Evolutionary conservation across 225 moss, liverwort and hornwort genomes (phyloP), one percentile per base, ranked within the genome.

Genomic region (Ulota crispa): DNA sequence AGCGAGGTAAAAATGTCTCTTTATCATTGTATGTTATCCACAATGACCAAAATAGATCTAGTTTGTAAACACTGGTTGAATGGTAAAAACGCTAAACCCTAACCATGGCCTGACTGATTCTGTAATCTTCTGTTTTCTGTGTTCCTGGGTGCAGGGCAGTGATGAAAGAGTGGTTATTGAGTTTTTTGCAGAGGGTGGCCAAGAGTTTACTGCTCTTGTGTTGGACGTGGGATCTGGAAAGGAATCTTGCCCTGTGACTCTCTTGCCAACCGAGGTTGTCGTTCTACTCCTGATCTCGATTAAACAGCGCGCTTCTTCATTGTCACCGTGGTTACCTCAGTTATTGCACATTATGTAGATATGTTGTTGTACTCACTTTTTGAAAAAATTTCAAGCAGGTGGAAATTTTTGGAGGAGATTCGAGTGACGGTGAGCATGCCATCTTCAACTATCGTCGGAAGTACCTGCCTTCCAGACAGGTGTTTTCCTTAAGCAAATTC

Each of bases 361-460:
- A n/a, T 23, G 23, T 63, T 57, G n/a, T 77, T 42, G 56, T 76
- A 57, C 80, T 79, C 63, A 88, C 15, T 34, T 26, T 65, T 36
- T 37, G n/a, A 61, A 65, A 45, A 45, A 60, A 43, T 5, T 76
- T 15, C 61, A 84, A 82, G 60, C 88, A 96, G 96, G 90, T 98
- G 63, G 93, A 95, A 86, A 76, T 98, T 59, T 88, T 82, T 53
- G 83, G 85, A 53, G 77, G 81, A 56, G 64, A 74, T 62, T 72
- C 79, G 41, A 57, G 39, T 69, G 73, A 91, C 52, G 83, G 85
- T 72, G 87, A 88, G 73, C 55, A 76, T 76, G 85, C 89, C 80
- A 98, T 98, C 62, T 98, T 95, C 55, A 91, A 95, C 78, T 98
- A 92, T 87, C 93, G 97, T 70, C 89, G 89, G 62, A 98, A 98